Percentiles rank a stretch among this genome's conserved stretches.
Conservation (phyloP, 2,329 filamentous ascomycete species). For the Aspergillus udagawae region DNA sequence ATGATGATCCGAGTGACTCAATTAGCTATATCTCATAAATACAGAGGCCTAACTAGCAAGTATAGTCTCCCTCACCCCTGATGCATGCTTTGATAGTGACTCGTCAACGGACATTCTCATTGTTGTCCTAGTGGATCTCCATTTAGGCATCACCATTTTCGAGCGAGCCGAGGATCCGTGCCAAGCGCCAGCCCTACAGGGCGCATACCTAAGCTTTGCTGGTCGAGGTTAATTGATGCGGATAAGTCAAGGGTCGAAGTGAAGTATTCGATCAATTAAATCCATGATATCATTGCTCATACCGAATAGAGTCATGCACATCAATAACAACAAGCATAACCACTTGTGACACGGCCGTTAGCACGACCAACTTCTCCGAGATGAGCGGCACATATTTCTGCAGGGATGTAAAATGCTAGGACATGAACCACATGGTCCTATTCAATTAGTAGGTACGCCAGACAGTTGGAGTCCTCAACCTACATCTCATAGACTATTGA, state of each 20-base stretch:
- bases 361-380: not conserved
- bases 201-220: conserved; percentile 1
- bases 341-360: no score
- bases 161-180: conserved; percentile 8
- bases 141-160: conserved; percentile 1
- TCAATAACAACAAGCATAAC: no score
- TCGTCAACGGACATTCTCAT: not conserved
- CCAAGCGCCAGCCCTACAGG: conserved; percentile 32
- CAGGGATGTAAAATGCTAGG: not conserved
- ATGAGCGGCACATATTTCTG: not conserved
- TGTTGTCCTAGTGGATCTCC: not conserved
- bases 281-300: no score
- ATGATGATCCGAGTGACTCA: not conserved
- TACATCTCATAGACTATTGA: conserved; percentile 1
- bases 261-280: no score
- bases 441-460: not conserved
- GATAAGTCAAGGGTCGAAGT: not conserved
- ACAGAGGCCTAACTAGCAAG: not conserved
- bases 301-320: no score
- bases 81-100: not conserved
- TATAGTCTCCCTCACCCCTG: not conserved
- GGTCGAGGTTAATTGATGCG: not conserved
- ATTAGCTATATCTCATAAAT: not conserved
- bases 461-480: not conserved
- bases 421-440: conserved; percentile 2